A percentile compares a stretch with the other conserved stretches of the same genome.
Evolutionary conservation across 164 flowering plant species (phyloP).

Genomic region (Nelumbo lutea): DNA sequence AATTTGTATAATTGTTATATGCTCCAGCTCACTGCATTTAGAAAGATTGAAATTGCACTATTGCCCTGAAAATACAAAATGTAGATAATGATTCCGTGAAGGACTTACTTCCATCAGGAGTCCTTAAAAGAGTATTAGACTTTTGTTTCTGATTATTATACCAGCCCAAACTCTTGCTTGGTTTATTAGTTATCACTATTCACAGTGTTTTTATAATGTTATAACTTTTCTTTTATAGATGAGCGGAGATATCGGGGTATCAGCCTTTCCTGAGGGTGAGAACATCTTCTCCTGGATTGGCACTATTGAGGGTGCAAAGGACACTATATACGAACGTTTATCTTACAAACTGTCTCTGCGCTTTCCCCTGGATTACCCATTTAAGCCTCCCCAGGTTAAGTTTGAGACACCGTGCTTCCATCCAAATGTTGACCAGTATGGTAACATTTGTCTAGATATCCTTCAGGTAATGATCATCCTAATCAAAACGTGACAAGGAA

Average conservation of each 20-base stretch:
- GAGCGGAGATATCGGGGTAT: constrained; percentile 65
- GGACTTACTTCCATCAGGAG: background rate
- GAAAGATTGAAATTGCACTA: too few relatives aligned
- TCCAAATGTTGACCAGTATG: constrained; percentile 74
- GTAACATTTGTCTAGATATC: constrained; percentile 74
- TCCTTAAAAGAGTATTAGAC: background rate
- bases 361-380: constrained; percentile 67
- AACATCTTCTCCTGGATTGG: constrained; percentile 72
- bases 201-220: too few relatives aligned
- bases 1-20: too few relatives aligned
- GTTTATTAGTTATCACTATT: background rate
- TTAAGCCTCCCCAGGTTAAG: constrained; percentile 77
- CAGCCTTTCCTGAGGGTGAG: constrained; percentile 72
- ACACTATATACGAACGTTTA: constrained; percentile 60
- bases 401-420: constrained; percentile 76
- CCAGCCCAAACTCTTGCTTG: background rate
- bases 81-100: background rate
- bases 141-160: background rate
- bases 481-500: background rate
- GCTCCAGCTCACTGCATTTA: too few relatives aligned
- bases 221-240: constrained; percentile 29
- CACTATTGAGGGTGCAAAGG: constrained; percentile 66
- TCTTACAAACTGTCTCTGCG: constrained; percentile 61
- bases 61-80: too few relatives aligned
- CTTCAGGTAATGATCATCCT: constrained; percentile 48